Evolutionary conservation across 305 asterid species (phyloP).

Genomic region (Vinca major): DNA sequence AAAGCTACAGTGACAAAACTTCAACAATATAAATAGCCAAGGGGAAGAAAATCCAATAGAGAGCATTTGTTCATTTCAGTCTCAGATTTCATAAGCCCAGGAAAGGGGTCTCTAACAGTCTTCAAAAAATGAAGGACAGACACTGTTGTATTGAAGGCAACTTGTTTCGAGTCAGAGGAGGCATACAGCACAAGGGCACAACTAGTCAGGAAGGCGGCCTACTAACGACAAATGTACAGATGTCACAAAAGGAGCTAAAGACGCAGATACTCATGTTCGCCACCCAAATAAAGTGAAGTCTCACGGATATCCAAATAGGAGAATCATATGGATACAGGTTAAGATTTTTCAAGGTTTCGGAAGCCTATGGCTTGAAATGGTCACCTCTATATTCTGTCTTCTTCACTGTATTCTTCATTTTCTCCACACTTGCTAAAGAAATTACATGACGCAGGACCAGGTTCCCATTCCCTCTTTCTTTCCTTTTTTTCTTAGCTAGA

Average conservation of each 20-base stretch:
- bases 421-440: not conserved
- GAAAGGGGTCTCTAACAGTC: not conserved
- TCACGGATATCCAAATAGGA: not conserved
- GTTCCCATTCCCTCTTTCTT: not conserved
- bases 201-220: not conserved
- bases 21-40: conserved; percentile 20
- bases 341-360: not conserved
- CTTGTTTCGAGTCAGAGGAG: not conserved
- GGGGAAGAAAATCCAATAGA: not conserved
- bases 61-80: not conserved
- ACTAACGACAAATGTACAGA: not conserved
- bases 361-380: not conserved
- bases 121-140: not conserved
- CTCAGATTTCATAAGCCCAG: not conserved
- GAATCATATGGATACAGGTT: not conserved
- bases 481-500: not conserved
- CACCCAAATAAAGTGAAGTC: not conserved
- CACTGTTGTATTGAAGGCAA: not conserved
- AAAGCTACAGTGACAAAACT: conserved; percentile 49
- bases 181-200: not conserved
- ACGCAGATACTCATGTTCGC: too few species aligned
- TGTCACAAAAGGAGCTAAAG: not conserved
- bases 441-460: not conserved
- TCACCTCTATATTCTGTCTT: not conserved
- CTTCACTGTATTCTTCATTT: not conserved